These are phyloP conservation scores for Hymenoscyphus scutula DNA, from an alignment of 2,329 filamentous ascomycete genomes.

Conservation along the genomic window DNA sequence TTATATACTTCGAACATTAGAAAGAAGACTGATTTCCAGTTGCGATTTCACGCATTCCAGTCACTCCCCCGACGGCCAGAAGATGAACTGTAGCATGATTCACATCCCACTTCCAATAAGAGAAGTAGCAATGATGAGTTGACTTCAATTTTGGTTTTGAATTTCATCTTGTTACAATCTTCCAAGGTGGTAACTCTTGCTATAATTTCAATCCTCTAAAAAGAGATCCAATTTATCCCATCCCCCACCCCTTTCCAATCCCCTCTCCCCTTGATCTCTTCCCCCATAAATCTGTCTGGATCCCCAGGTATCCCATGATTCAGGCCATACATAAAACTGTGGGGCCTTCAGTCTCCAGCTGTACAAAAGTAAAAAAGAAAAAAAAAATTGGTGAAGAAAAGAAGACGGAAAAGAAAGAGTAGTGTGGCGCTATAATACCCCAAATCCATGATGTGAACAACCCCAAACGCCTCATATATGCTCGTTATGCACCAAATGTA, in stretches of 20 bases:
- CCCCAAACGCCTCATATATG: conserved; percentile 1
- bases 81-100: too few species aligned
- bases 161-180: too few species aligned
- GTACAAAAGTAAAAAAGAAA: not conserved
- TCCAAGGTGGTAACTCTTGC: too few species aligned
- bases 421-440: not conserved
- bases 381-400: not conserved
- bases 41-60: too few species aligned
- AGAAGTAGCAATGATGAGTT: too few species aligned
- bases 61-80: too few species aligned
- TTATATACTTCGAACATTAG: too few species aligned
- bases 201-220: not conserved
- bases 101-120: too few species aligned
- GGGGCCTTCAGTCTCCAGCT: not conserved
- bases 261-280: not conserved
- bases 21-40: too few species aligned
- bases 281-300: not conserved
- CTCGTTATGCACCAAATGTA: not conserved
- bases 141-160: too few species aligned
- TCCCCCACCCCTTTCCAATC: not conserved
- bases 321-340: conserved; percentile 1
- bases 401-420: not conserved
- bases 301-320: not conserved
- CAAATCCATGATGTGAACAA: not conserved
- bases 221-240: too few species aligned